phyloP scores from a whole-genome alignment of 1,284 basidiomycete species.

The Clitocybe nebularis region DNA sequence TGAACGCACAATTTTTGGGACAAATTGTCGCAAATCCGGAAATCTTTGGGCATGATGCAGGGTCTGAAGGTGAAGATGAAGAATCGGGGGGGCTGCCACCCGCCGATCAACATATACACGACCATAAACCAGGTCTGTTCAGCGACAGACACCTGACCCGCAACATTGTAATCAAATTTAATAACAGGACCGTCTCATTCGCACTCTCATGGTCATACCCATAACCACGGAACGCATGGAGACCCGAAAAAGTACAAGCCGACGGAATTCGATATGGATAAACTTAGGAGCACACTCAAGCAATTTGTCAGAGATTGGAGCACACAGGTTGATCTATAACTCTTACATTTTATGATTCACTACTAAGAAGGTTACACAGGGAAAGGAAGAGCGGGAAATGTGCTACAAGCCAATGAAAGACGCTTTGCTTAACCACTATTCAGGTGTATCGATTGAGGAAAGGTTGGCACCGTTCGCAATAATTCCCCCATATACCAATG shows the following conservation, averaged over 20 bases:
- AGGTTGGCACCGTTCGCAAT: constrained; percentile 33
- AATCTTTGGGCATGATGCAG: constrained; percentile 61
- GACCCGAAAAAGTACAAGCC: constrained; percentile 41
- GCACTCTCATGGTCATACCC: constrained; percentile 23
- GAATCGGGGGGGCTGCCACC: too few relatives aligned
- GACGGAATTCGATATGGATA: constrained; percentile 78
- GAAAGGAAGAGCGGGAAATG: constrained; percentile 67
- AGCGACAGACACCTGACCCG: too few relatives aligned
- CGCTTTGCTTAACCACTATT: constrained; percentile 65
- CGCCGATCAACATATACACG: too few relatives aligned
- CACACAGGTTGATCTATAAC: constrained; percentile 51
- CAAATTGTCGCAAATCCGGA: constrained; percentile 66
- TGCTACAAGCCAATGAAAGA: constrained; percentile 80
- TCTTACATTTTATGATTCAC: too few relatives aligned
- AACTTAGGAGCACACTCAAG: constrained; percentile 84
- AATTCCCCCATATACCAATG: too few relatives aligned
- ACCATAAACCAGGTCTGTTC: too few relatives aligned
- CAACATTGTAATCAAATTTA: too few relatives aligned
- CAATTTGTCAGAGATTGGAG: constrained; percentile 93
- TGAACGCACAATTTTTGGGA: constrained; percentile 65
- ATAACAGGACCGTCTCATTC: constrained; percentile 24
- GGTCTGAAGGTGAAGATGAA: constrained; percentile 26
- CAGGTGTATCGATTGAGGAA: constrained; percentile 47
- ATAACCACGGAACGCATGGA: constrained; percentile 20
- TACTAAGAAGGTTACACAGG: constrained; percentile 43